Conservation (phyloP, 148 eudicot species). For the Chenopodium berlandieri region DNA sequence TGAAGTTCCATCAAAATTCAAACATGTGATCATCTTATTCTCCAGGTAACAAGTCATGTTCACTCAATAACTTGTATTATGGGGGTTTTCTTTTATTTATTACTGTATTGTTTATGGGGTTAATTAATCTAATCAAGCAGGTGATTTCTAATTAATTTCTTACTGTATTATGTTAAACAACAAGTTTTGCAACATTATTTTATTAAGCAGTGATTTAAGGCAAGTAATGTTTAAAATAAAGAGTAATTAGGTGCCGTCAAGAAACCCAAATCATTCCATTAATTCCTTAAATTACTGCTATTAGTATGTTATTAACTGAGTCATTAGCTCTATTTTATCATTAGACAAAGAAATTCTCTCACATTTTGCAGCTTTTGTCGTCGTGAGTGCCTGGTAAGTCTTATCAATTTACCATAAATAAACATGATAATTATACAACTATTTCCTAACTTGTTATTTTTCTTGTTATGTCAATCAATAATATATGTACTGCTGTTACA, state of each 20-base stretch:
- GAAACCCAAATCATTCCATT: conserved; percentile 2
- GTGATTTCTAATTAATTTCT: neutral
- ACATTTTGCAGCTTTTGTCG: conserved; percentile 9
- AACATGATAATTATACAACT: neutral
- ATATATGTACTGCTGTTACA: neutral
- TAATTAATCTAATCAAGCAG: neutral
- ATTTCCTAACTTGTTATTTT: conserved; percentile 9
- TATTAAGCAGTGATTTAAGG: neutral
- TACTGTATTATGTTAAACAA: neutral
- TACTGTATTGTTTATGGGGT: neutral
- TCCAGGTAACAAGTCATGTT: conserved; percentile 12
- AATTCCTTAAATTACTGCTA: neutral
- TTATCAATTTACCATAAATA: conserved; percentile 19
- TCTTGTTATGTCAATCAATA: conserved; percentile 9
- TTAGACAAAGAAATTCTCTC: neutral
- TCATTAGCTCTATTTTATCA: conserved; percentile 11
- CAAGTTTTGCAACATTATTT: neutral
- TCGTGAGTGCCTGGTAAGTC: conserved; percentile 10
- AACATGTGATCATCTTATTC: neutral
- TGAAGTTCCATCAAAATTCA: conserved; percentile 8
- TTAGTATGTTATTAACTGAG: conserved; percentile 7
- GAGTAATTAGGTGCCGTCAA: conserved; percentile 13
- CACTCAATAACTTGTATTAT: neutral
- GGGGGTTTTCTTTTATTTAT: too few relatives aligned
- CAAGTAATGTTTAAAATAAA: conserved; percentile 6